These are phyloP conservation scores for Pachyrhizus erosus DNA, from an alignment of 306 rosid genomes.

Conservation along the genomic window DNA sequence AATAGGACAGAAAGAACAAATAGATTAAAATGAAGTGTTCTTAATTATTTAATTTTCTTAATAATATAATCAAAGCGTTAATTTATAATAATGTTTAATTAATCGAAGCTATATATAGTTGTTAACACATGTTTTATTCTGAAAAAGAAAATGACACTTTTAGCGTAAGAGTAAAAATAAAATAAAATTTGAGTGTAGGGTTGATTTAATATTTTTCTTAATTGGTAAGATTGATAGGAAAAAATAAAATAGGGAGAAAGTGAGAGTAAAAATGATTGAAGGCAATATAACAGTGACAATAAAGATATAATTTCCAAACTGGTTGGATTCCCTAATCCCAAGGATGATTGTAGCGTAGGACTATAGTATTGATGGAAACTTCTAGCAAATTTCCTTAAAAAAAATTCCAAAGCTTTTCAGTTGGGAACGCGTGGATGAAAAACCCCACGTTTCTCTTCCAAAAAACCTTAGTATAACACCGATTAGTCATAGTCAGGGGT, in stretches of 20 bases:
- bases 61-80: too few species aligned
- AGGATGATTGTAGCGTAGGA: neutral
- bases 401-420: neutral
- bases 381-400: neutral
- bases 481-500: conserved; percentile 27
- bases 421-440: neutral
- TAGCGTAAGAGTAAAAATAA: too few species aligned
- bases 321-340: neutral
- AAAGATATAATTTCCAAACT: neutral
- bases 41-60: too few species aligned
- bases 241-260: neutral
- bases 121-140: too few species aligned
- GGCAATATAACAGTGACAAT: too few species aligned
- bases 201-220: neutral
- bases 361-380: neutral
- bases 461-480: neutral
- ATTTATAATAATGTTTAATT: too few species aligned
- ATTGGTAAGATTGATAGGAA: neutral
- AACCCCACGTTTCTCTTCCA: neutral
- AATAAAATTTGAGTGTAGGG: too few species aligned
- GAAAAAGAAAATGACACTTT: too few species aligned
- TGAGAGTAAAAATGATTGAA: neutral
- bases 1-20: too few species aligned
- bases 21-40: too few species aligned
- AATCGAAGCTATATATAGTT: too few species aligned